phyloP scores from a whole-genome alignment of 495 filamentous ascomycete genomes.

The Trichocladium uniseriatum region DNA sequence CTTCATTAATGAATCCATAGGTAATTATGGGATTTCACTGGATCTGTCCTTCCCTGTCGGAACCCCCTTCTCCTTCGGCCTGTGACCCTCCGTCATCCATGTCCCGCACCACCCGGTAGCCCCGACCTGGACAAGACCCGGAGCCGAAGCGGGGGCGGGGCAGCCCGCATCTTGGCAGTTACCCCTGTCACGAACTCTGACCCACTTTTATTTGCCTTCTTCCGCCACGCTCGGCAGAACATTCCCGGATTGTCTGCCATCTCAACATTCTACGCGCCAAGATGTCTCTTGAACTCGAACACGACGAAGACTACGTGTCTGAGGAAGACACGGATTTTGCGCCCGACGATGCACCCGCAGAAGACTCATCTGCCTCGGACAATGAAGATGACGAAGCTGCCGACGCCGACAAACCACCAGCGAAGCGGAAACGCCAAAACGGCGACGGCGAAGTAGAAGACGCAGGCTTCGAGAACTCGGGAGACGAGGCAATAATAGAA shows the following conservation, averaged over 20 bases:
- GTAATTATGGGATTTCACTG: too few species aligned
- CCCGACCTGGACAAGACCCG: neutral
- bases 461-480: slow-evolving; percentile 51
- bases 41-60: too few species aligned
- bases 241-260: neutral
- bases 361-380: slow-evolving; percentile 38
- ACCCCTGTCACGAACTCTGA: neutral
- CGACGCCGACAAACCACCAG: slow-evolving; percentile 7
- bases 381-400: slow-evolving; percentile 28
- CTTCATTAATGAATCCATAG: too few species aligned
- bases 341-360: slow-evolving; percentile 46
- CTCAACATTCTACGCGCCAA: neutral
- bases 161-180: neutral
- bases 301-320: slow-evolving; percentile 58
- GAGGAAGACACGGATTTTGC: slow-evolving; percentile 70
- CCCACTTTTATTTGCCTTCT: neutral
- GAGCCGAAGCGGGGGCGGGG: slow-evolving; percentile 10
- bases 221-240: slow-evolving; percentile 1
- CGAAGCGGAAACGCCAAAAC: slow-evolving; percentile 31
- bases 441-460: slow-evolving; percentile 37
- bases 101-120: too few species aligned
- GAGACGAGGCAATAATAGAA: slow-evolving; percentile 69
- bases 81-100: too few species aligned
- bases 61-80: too few species aligned
- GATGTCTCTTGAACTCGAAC: slow-evolving; percentile 18